Evolutionary conservation across 805 yeast species (phyloP).

Genomic region (Kurtzmaniella cleridarum): DNA sequence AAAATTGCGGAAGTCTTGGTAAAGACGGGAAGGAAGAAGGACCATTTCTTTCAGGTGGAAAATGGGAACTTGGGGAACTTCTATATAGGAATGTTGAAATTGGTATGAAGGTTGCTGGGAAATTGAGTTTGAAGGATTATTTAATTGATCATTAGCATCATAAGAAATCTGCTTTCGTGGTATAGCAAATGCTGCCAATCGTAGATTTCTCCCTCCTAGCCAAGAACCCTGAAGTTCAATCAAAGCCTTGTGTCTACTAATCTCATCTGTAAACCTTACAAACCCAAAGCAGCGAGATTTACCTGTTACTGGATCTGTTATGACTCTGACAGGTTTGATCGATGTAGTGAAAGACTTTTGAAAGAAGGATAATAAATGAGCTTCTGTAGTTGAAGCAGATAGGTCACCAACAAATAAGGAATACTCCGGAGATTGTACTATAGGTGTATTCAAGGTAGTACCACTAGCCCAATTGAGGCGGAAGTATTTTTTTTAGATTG

Average conservation of each 20-base stretch:
- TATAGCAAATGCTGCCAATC: constrained; percentile 70
- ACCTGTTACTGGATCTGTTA: constrained; percentile 81
- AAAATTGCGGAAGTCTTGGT: not conserved
- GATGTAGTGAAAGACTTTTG: constrained; percentile 58
- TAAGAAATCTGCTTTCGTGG: constrained; percentile 46
- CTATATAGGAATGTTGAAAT: constrained; percentile 7
- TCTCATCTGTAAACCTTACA: constrained; percentile 67
- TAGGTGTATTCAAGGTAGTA: constrained; percentile 67
- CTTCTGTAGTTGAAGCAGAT: constrained; percentile 74
- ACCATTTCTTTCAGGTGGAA: not conserved
- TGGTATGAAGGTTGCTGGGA: constrained; percentile 6
- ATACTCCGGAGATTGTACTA: constrained; percentile 69
- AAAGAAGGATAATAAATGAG: constrained; percentile 66
- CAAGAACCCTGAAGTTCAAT: constrained; percentile 74
- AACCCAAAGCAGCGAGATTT: constrained; percentile 77
- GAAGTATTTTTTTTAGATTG: constrained; percentile 52
- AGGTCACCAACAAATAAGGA: constrained; percentile 81
- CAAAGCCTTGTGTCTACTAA: constrained; percentile 62
- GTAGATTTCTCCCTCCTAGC: constrained; percentile 71
- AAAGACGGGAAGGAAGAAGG: no score
- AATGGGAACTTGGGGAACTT: constrained; percentile 2
- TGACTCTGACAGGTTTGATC: constrained; percentile 74
- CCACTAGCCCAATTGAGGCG: constrained; percentile 83
- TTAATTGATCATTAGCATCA: constrained; percentile 6
- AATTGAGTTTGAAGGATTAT: constrained; percentile 5